Base-by-base conservation (phyloP, 2,329 filamentous ascomycete genomes). In the Tolypocladium ophioglossoides region DNA sequence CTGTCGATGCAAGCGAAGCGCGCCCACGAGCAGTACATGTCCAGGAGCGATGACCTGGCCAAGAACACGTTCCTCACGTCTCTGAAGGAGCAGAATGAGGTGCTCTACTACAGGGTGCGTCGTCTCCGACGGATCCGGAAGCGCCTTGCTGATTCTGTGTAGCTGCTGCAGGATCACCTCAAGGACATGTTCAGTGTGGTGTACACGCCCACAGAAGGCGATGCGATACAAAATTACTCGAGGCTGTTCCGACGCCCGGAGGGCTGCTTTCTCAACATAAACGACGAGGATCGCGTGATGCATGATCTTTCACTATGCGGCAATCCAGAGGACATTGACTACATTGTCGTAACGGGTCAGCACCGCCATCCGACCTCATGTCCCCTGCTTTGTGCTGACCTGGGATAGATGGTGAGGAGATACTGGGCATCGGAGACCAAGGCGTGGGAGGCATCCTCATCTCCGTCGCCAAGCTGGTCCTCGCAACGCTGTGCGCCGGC, bases 161-260 rank as follows among this genome's bases (percentile, higher is more conserved):
- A 89, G 80, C 77, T 95, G 11, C 76, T 94, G 9, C 79, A 88
- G 65, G 82, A 87, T 5, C 85, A 95, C 62, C 71, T 95, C 22
- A 84, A 87, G 58, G 89, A 95, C 65, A 94, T 95, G 87, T 91
- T 95, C 64, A 83, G 85, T 41, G 75, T 95, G n/a, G 88, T 95
- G 32, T 96, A 95, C 65, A 95, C 91, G 0, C 91, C 91, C 0
- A 95, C 91, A 0, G 90, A 95, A 70, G 89, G 88, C 10, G 89
- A 95, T 41, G 91, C 91, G 0, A 95, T 95, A 51, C 82, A 89
- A 60, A 87, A 91, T 58, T 95, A 89, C 65, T 94, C 89, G 0
- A 74, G 84, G 0, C 68, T 94, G 0, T 95, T 95, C 63, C 75
- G 91, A 12, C 76, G 81, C 20, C 88, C 90, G 0, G 86, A 92